A percentile compares a stretch with the other conserved stretches of the same genome.
Evolutionary conservation across 2,329 filamentous ascomycete species (phyloP).

Genomic region (Hymenoscyphus occultus): DNA sequence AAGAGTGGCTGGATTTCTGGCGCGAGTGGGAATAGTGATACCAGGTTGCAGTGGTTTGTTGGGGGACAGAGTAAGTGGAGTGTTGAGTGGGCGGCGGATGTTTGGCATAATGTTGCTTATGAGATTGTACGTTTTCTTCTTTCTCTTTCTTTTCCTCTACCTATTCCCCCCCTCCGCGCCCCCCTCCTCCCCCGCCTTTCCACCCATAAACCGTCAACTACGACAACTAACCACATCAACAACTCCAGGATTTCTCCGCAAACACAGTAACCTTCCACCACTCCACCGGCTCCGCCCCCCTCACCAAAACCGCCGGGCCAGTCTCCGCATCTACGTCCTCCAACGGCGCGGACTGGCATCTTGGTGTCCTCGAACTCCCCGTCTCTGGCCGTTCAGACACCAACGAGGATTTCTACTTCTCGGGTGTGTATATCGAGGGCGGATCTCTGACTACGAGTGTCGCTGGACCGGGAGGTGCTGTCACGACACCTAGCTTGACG

Average conservation of each 20-base stretch:
- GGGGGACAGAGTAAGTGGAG: constrained; percentile 61
- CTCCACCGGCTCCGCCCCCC: constrained; percentile 57
- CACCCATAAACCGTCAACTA: too few species aligned
- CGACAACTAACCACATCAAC: neutral
- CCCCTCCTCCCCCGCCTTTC: neutral
- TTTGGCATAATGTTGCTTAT: constrained; percentile 75
- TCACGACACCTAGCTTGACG: constrained; percentile 1
- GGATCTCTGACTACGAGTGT: constrained; percentile 45
- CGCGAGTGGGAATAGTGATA: constrained; percentile 43
- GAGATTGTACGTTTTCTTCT: constrained; percentile 49
- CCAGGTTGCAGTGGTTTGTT: constrained; percentile 64
- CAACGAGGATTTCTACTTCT: constrained; percentile 68
- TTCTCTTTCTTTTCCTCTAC: neutral
- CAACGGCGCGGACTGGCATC: constrained; percentile 70
- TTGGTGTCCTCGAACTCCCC: constrained; percentile 66
- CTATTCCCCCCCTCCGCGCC: neutral
- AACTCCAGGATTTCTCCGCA: constrained; percentile 53
- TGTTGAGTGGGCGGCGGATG: constrained; percentile 55
- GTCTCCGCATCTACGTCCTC: constrained; percentile 59
- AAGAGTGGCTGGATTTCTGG: constrained; percentile 63
- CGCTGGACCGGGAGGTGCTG: constrained; percentile 35
- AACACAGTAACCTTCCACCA: constrained; percentile 67
- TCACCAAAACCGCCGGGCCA: constrained; percentile 58
- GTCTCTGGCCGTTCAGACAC: constrained; percentile 51
- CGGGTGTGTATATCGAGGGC: constrained; percentile 67